Evolutionary conservation across 1,139 yeast species (phyloP).

Genomic region (Diutina scorzettiae): DNA sequence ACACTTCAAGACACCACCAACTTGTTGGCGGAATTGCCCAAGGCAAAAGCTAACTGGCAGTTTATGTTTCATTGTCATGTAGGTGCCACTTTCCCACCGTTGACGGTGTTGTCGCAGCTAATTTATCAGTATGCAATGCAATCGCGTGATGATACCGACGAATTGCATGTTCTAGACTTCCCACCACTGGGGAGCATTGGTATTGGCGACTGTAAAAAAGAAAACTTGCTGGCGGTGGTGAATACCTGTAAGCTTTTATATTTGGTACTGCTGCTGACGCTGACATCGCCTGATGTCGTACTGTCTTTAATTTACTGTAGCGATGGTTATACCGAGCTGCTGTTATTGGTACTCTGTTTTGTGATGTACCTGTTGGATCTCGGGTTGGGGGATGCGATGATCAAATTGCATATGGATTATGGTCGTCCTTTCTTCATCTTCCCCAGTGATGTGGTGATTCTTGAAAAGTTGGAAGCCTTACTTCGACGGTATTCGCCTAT

Average conservation of each 20-base stretch:
- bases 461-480: constrained; percentile 52
- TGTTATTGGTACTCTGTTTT: constrained; percentile 60
- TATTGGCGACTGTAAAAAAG: constrained; percentile 51
- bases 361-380: constrained; percentile 54
- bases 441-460: constrained; percentile 56
- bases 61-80: constrained; percentile 34
- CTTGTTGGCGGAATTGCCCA: constrained; percentile 12
- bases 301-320: constrained; percentile 53
- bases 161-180: constrained; percentile 38
- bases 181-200: constrained; percentile 82
- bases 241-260: constrained; percentile 54
- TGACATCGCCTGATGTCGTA: constrained; percentile 10
- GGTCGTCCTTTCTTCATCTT: constrained; percentile 80
- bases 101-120: constrained; percentile 22
- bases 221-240: constrained; percentile 43
- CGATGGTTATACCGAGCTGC: constrained; percentile 89
- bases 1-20: neutral
- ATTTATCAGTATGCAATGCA: constrained; percentile 22
- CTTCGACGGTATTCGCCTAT: constrained; percentile 45
- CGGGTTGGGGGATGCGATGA: constrained; percentile 38
- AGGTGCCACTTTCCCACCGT: constrained; percentile 46
- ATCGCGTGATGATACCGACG: constrained; percentile 17
- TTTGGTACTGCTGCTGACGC: constrained; percentile 20
- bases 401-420: constrained; percentile 47
- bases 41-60: constrained; percentile 28